Percentiles rank a stretch among this genome's conserved stretches.
phyloP scores from a whole-genome alignment of 768 basidiomycete genomes.

The Lactarius sanguifluus region DNA sequence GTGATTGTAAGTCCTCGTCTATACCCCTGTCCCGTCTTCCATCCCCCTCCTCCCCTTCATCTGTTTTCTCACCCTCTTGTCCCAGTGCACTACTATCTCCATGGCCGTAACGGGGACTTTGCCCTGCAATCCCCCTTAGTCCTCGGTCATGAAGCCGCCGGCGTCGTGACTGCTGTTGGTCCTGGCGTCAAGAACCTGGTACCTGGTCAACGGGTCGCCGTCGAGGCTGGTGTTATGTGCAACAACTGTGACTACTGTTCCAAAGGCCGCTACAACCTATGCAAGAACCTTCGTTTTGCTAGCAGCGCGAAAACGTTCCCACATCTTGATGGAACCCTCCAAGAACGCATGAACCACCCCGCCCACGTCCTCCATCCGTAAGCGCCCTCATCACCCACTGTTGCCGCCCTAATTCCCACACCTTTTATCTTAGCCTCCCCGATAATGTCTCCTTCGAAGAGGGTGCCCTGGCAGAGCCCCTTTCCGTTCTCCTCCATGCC shows the following conservation, averaged over 20 bases:
- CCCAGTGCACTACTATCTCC: constrained; percentile 85
- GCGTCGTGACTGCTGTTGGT: constrained; percentile 80
- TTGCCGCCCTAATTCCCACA: constrained; percentile 3
- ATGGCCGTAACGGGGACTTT: constrained; percentile 92
- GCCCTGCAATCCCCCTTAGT: constrained; percentile 82
- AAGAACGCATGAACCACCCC: constrained; percentile 86
- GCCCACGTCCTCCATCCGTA: constrained; percentile 84
- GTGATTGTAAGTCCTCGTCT: constrained; percentile 55
- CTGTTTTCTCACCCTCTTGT: constrained; percentile 11
- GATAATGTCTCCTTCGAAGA: constrained; percentile 72
- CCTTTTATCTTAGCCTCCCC: constrained; percentile 55
- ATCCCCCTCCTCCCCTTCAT: neutral
- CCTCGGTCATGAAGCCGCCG: constrained; percentile 93
- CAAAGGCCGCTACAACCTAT: constrained; percentile 89
- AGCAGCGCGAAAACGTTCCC: constrained; percentile 89
- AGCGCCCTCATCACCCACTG: constrained; percentile 35
- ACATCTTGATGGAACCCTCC: constrained; percentile 90
- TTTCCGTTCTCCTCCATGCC: constrained; percentile 81
- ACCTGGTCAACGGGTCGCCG: constrained; percentile 86
- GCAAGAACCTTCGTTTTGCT: constrained; percentile 86
- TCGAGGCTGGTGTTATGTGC: constrained; percentile 93
- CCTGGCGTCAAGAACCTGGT: constrained; percentile 61
- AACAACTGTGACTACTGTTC: constrained; percentile 66
- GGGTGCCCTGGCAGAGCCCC: constrained; percentile 90
- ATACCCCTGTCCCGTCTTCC: neutral